phyloP scores from a whole-genome alignment of 2,329 filamentous ascomycete genomes.

The Calonectria pteridis region DNA sequence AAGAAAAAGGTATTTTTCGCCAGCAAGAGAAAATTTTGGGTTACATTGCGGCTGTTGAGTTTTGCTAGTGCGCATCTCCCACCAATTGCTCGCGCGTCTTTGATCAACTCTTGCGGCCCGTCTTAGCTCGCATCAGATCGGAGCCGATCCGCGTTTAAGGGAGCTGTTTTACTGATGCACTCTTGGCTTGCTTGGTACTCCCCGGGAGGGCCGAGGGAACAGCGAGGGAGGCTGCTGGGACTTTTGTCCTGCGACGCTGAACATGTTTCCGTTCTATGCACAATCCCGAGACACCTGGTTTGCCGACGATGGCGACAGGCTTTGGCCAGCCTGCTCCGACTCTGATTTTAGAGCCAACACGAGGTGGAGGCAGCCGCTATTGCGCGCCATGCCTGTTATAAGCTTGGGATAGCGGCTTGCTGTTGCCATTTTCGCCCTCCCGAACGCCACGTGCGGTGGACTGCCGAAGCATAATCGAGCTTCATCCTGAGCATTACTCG shows the following conservation, averaged over 20 bases:
- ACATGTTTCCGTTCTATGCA: not conserved
- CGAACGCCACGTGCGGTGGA: not conserved
- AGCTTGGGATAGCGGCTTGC: not conserved
- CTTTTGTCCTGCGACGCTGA: not conserved
- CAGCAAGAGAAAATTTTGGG: not conserved
- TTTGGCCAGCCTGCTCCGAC: not conserved
- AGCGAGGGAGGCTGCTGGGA: not conserved
- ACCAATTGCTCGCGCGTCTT: not conserved
- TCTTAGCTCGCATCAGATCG: not conserved
- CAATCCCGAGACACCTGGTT: not conserved
- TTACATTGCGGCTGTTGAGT: conserved; percentile 4
- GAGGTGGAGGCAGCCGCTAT: conserved; percentile 1
- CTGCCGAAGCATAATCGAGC: not conserved
- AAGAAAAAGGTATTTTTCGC: not conserved
- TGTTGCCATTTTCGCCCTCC: not conserved
- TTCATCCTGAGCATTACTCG: not conserved
- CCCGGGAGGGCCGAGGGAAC: not conserved
- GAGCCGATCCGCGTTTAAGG: not conserved
- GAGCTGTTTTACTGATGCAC: too few species aligned
- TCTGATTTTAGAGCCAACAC: not conserved
- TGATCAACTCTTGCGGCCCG: not conserved
- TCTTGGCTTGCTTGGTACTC: not conserved
- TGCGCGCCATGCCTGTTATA: not conserved
- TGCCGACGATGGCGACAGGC: not conserved
- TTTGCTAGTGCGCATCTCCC: not conserved